Percentiles rank a stretch among this genome's conserved stretches.
Conservation (phyloP, 441 rosid species). For the Adansonia madagascariensis region DNA sequence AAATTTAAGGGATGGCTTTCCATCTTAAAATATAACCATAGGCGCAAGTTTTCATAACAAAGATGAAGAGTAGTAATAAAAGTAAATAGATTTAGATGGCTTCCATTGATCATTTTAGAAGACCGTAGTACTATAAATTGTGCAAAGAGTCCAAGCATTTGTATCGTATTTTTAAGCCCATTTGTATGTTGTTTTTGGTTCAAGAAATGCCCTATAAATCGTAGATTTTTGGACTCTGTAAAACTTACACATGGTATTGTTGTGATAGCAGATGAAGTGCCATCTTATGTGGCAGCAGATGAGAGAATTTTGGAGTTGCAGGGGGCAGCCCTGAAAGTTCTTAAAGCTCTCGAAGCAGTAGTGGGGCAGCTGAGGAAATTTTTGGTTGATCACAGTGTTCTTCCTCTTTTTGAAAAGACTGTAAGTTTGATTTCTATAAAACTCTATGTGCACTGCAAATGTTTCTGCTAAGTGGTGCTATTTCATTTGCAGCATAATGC, state of each 20-base stretch:
- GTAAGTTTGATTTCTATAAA: slow-evolving; percentile 42
- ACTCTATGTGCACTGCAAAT: neutral
- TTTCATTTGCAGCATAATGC: slow-evolving; percentile 39
- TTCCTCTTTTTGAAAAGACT: slow-evolving; percentile 66
- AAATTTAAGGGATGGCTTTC: no score
- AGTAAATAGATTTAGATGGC: neutral
- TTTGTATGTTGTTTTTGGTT: neutral
- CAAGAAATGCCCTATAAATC: slow-evolving; percentile 8
- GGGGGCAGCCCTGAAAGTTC: slow-evolving; percentile 63
- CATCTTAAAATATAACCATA: no score
- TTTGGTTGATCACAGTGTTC: slow-evolving; percentile 64
- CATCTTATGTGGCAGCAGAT: slow-evolving; percentile 52
- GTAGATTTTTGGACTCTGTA: neutral
- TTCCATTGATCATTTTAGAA: neutral
- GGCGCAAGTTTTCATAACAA: no score
- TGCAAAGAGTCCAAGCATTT: neutral
- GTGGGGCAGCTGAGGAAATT: slow-evolving; percentile 66
- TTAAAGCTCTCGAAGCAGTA: slow-evolving; percentile 58
- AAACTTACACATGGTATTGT: neutral
- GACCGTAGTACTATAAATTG: neutral
- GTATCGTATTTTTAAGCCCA: slow-evolving; percentile 5
- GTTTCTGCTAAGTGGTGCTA: slow-evolving; percentile 20
- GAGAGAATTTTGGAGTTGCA: slow-evolving; percentile 68
- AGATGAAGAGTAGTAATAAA: neutral
- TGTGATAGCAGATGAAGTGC: slow-evolving; percentile 53